phyloP scores from a whole-genome alignment of 257 asterid genomes.

The Lithospermum erythrorhizon region DNA sequence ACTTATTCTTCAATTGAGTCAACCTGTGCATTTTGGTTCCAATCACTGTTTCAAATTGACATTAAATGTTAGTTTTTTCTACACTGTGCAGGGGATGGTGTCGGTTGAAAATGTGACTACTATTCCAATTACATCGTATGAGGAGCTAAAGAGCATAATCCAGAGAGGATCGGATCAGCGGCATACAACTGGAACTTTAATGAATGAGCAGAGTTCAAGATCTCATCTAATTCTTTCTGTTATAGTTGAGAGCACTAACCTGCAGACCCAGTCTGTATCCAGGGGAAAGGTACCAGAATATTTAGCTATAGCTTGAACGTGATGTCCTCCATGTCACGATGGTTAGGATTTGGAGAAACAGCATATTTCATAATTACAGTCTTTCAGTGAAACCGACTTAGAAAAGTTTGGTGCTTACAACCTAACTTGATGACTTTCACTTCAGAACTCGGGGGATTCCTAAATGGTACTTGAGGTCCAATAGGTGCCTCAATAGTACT shows the following conservation, averaged over 20 bases:
- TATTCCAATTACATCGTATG: constrained; percentile 56
- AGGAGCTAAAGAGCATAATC: constrained; percentile 55
- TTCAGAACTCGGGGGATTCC: too few species aligned
- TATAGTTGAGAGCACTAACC: constrained; percentile 82
- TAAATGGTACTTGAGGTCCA: too few species aligned
- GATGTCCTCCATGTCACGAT: too few species aligned
- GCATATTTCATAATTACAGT: too few species aligned
- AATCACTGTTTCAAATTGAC: too few species aligned
- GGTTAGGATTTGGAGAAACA: too few species aligned
- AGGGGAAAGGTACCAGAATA: constrained; percentile 73
- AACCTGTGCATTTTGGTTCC: too few species aligned
- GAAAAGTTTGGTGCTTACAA: too few species aligned
- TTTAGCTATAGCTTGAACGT: neutral
- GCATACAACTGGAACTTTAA: constrained; percentile 73
- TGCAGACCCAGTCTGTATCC: constrained; percentile 83
- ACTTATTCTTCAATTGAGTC: neutral
- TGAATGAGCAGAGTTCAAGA: constrained; percentile 96
- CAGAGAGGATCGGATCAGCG: constrained; percentile 83
- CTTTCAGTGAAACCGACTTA: too few species aligned
- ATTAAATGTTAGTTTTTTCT: too few species aligned
- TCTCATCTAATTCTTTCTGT: constrained; percentile 87
- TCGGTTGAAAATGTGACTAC: constrained; percentile 69
- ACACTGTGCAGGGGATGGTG: constrained; percentile 71
- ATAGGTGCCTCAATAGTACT: neutral
- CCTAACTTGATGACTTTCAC: too few species aligned